A percentile compares a stretch with the other conserved stretches of the same genome.
Evolutionary conservation across 1,139 yeast genomes (phyloP).

Genomic region (Taphrina wiesneri): DNA sequence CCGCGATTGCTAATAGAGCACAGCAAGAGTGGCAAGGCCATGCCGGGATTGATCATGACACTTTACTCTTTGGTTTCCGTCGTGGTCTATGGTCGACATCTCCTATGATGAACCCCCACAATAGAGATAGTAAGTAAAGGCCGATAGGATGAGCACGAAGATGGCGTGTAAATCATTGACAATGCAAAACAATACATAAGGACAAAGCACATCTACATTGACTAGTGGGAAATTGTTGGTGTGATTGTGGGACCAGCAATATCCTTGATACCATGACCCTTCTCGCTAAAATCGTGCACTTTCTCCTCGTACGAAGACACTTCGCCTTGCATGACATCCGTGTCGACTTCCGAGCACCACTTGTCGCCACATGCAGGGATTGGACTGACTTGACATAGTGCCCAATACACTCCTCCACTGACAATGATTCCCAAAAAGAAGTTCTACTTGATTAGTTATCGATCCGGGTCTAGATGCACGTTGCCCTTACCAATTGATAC

Average conservation of each 20-base stretch:
- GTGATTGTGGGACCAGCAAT: neutral
- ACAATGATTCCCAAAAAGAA: slow-evolving; percentile 72
- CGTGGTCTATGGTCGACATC: slow-evolving; percentile 13
- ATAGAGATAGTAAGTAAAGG: too few species aligned
- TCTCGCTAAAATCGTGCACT: neutral
- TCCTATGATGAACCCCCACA: neutral
- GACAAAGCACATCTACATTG: neutral
- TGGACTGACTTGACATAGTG: slow-evolving; percentile 47
- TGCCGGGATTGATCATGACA: slow-evolving; percentile 28
- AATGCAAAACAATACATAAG: neutral
- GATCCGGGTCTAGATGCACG: neutral
- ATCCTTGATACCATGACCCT: neutral
- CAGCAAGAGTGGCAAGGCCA: slow-evolving; percentile 20
- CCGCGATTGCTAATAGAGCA: neutral
- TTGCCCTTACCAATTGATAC: slow-evolving; percentile 53
- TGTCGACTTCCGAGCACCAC: slow-evolving; percentile 26
- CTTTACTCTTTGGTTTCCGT: slow-evolving; percentile 15
- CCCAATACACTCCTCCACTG: slow-evolving; percentile 56
- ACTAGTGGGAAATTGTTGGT: neutral
- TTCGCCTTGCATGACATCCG: slow-evolving; percentile 10
- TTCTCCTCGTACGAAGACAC: neutral
- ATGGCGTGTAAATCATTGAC: neutral
- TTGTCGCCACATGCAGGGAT: slow-evolving; percentile 24
- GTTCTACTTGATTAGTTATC: slow-evolving; percentile 45
- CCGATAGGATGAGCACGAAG: neutral